Evolutionary conservation across 129 eudicot genomes (phyloP).

Genomic region (Chrysanthemum lavandulifolium): DNA sequence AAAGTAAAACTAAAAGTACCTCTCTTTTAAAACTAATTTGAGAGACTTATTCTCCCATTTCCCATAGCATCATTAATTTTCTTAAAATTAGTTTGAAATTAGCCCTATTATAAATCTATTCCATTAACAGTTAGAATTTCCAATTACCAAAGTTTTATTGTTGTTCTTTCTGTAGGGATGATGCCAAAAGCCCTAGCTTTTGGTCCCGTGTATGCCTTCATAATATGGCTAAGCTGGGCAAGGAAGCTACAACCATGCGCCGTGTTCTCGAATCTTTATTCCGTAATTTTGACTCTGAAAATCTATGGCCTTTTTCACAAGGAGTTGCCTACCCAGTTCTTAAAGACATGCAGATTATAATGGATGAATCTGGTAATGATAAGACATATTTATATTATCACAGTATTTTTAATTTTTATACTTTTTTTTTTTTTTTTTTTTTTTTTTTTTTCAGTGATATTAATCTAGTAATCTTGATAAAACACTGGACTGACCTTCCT

Average conservation of each 20-base stretch:
- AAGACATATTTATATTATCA: background rate
- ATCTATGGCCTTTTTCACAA: constrained; percentile 52
- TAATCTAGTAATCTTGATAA: background rate
- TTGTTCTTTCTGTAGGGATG: constrained; percentile 52
- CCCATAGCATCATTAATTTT: background rate
- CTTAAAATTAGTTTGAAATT: background rate
- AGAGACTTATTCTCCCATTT: background rate
- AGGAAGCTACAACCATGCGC: constrained; percentile 89
- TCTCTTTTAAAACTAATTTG: background rate
- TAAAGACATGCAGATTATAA: constrained; percentile 69
- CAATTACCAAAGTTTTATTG: background rate
- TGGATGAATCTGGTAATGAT: constrained; percentile 75
- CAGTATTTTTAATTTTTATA: no score
- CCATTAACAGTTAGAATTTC: background rate
- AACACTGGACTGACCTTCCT: background rate
- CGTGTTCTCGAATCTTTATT: constrained; percentile 90
- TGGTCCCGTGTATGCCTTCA: constrained; percentile 92
- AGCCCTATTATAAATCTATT: background rate
- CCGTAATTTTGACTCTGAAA: constrained; percentile 69
- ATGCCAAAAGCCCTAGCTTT: constrained; percentile 69
- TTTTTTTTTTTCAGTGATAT: background rate
- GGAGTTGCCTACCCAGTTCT: constrained; percentile 88
- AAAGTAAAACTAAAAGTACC: background rate
- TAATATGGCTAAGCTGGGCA: constrained; percentile 88
- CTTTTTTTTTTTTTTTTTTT: background rate